Conservation (phyloP, 2,329 filamentous ascomycete genomes). For the Exophiala sideris region DNA sequence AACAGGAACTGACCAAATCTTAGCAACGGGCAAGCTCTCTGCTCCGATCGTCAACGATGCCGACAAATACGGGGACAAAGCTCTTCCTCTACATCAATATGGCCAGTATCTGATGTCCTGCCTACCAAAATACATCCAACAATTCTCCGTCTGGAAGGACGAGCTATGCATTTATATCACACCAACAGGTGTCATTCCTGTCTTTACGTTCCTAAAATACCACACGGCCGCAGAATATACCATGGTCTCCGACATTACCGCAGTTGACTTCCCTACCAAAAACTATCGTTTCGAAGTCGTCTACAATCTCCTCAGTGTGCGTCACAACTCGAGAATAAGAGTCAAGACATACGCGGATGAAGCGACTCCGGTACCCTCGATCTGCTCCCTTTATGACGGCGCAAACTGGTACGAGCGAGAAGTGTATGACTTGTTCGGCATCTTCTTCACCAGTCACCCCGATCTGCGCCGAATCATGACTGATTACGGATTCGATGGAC, state of each 20-base stretch:
- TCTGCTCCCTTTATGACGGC: conserved; percentile 83
- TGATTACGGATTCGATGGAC: conserved; percentile 97
- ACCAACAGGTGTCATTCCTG: conserved; percentile 81
- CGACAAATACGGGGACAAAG: conserved; percentile 87
- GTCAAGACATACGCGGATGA: conserved; percentile 99
- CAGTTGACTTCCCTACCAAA: conserved; percentile 91
- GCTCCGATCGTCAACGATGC: conserved; percentile 82
- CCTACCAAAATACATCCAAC: conserved; percentile 95
- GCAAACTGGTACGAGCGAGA: conserved; percentile 99
- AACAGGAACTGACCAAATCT: conserved; percentile 12
- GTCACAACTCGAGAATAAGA: conserved; percentile 92
- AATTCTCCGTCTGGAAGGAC: conserved; percentile 99
- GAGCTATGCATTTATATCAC: conserved; percentile 93
- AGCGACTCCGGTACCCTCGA: conserved; percentile 84
- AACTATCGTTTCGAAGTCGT: conserved; percentile 96
- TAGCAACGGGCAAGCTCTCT: conserved; percentile 62
- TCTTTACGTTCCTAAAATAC: conserved; percentile 93
- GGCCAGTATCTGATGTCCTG: conserved; percentile 96
- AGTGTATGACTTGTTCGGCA: conserved; percentile 94
- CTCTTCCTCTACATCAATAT: conserved; percentile 86
- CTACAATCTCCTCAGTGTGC: conserved; percentile 93
- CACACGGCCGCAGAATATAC: conserved; percentile 98
- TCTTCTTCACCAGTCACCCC: conserved; percentile 93
- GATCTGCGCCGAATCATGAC: conserved; percentile 98
- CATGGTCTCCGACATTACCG: conserved; percentile 86